Conservation (phyloP, 2,329 filamentous ascomycete species). For the Podosphaera fusca region DNA sequence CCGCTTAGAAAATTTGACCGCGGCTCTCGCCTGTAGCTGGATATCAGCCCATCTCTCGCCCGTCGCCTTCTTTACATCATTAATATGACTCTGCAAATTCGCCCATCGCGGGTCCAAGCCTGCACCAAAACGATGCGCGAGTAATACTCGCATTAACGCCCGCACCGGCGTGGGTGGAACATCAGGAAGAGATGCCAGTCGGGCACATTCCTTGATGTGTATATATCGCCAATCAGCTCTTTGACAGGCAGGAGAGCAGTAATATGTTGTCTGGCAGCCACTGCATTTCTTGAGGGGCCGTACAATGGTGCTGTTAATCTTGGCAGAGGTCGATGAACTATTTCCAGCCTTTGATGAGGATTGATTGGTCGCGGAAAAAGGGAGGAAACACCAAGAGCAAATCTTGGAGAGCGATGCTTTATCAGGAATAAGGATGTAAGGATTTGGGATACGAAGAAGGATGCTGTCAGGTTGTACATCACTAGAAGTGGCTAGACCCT, state of each 20-base stretch:
- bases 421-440: constrained; percentile 12
- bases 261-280: constrained; percentile 28
- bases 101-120: constrained; percentile 15
- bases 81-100: constrained; percentile 24
- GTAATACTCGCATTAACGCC: constrained; percentile 27
- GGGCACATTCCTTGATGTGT: constrained; percentile 31
- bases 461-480: constrained; percentile 6
- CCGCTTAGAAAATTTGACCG: constrained; percentile 23
- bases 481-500: constrained; percentile 8
- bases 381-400: constrained; percentile 11
- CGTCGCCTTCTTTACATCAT: constrained; percentile 17
- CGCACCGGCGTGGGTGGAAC: constrained; percentile 29
- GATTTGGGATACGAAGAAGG: constrained; percentile 8
- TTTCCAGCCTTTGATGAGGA: neutral
- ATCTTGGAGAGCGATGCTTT: constrained; percentile 10
- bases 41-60: constrained; percentile 20
- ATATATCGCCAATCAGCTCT: constrained; percentile 26
- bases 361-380: constrained; percentile 2
- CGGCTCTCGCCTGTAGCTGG: constrained; percentile 25
- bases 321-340: neutral
- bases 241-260: constrained; percentile 33
- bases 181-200: constrained; percentile 20
- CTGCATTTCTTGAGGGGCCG: constrained; percentile 20
- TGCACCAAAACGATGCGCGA: constrained; percentile 16
- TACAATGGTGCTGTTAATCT: neutral